Conservation (phyloP, 768 basidiomycete species). For the Lepiota subincarnata region DNA sequence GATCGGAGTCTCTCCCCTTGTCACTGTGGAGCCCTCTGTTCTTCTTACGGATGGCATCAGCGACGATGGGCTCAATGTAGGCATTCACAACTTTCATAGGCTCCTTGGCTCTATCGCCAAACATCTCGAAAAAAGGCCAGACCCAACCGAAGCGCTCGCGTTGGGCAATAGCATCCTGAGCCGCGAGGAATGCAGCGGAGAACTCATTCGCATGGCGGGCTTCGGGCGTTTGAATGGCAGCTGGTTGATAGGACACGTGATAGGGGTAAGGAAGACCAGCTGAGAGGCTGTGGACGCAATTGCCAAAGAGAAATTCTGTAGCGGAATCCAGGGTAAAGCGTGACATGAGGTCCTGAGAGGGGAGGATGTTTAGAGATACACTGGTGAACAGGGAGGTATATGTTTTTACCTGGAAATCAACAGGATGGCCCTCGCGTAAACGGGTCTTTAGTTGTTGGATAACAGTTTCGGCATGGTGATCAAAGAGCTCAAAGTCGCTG, state of each 20-base stretch:
- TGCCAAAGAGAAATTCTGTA: slow-evolving; percentile 63
- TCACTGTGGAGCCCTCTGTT: slow-evolving; percentile 12
- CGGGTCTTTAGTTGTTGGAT: slow-evolving; percentile 44
- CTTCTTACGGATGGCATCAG: slow-evolving; percentile 45
- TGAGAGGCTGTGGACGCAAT: slow-evolving; percentile 49
- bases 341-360: slow-evolving; percentile 46
- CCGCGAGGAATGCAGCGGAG: slow-evolving; percentile 43
- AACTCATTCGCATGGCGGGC: slow-evolving; percentile 38
- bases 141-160: slow-evolving; percentile 42
- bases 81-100: slow-evolving; percentile 52
- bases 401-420: slow-evolving; percentile 59
- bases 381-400: not conserved
- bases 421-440: slow-evolving; percentile 42
- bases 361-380: not conserved
- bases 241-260: slow-evolving; percentile 26
- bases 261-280: slow-evolving; percentile 51
- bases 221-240: slow-evolving; percentile 19
- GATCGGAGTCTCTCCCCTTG: slow-evolving; percentile 25
- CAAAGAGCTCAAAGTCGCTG: slow-evolving; percentile 58
- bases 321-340: slow-evolving; percentile 67
- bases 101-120: slow-evolving; percentile 37
- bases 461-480: slow-evolving; percentile 44
- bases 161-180: slow-evolving; percentile 38
- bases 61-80: slow-evolving; percentile 50
- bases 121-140: slow-evolving; percentile 54